These are phyloP conservation scores for Luffa aegyptiaca DNA, from an alignment of 306 rosid species.

Conservation along the genomic window DNA sequence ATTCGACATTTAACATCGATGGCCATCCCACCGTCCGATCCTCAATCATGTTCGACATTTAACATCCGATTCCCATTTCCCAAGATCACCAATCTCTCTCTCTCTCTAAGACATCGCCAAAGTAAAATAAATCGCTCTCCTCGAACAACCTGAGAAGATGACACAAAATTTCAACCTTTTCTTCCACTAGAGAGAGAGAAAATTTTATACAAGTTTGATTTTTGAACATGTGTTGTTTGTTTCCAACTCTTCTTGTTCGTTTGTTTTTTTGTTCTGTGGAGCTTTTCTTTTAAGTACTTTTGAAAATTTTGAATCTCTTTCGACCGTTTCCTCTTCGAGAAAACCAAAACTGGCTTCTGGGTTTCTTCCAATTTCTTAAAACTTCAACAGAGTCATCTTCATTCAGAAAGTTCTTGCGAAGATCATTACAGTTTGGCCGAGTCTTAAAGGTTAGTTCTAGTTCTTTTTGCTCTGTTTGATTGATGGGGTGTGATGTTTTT, in stretches of 20 bases:
- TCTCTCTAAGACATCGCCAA: background rate
- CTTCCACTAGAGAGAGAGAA: background rate
- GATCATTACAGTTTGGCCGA: conserved; percentile 24
- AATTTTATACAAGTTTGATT: conserved; percentile 30
- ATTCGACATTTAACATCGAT: background rate
- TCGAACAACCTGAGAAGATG: background rate
- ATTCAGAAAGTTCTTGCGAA: background rate
- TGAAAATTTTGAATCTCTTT: conserved; percentile 15
- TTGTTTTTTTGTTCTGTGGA: conserved; percentile 14
- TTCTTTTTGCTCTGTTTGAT: conserved; percentile 16
- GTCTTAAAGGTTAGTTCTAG: conserved; percentile 71
- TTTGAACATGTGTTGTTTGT: conserved; percentile 26
- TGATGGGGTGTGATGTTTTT: conserved; percentile 2
- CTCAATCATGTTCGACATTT: background rate
- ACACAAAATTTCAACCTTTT: background rate
- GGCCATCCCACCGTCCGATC: background rate
- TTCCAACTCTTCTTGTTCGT: background rate
- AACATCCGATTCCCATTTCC: background rate
- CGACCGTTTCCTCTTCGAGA: conserved; percentile 14
- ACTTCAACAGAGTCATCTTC: background rate
- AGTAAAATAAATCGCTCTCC: background rate
- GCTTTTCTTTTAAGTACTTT: background rate
- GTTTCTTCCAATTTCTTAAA: background rate
- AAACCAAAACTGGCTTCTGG: conserved; percentile 4
- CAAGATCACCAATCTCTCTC: background rate